Conservation (phyloP, 2,329 filamentous ascomycete species). For the Alternaria dauci region DNA sequence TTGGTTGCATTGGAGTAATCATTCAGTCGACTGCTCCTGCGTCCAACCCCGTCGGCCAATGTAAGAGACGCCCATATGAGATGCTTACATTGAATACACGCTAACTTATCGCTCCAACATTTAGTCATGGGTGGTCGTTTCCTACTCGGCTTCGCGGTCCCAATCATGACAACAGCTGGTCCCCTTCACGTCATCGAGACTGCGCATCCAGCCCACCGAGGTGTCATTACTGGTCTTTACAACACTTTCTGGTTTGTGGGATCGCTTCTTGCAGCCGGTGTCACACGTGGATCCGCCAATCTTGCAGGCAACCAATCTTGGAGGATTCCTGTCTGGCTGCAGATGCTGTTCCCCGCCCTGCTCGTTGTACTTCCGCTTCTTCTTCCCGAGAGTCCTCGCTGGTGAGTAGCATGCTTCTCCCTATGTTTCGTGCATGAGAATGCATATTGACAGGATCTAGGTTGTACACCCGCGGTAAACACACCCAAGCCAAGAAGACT, state of each 20-base stretch:
- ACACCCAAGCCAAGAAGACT: conserved; percentile 62
- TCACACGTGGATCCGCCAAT: conserved; percentile 32
- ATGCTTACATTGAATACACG: background rate
- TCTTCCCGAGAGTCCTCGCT: conserved; percentile 60
- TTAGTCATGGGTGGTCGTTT: conserved; percentile 64
- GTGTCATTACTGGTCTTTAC: conserved; percentile 55
- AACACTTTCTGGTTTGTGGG: conserved; percentile 57
- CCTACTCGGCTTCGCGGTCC: conserved; percentile 67
- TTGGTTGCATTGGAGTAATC: conserved; percentile 60
- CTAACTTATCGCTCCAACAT: background rate
- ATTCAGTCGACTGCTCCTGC: conserved; percentile 57
- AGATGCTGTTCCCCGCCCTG: conserved; percentile 44
- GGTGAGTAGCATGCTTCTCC: background rate
- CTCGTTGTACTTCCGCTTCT: conserved; percentile 59
- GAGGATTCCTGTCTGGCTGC: conserved; percentile 38
- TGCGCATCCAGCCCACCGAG: conserved; percentile 67
- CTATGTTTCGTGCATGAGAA: background rate
- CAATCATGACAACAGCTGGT: conserved; percentile 64
- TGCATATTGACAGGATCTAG: conserved; percentile 51
- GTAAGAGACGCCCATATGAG: background rate
- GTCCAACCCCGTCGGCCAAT: conserved; percentile 54
- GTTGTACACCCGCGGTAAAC: conserved; percentile 62
- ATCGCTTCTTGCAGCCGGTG: conserved; percentile 39
- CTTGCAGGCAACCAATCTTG: conserved; percentile 30
- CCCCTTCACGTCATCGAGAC: conserved; percentile 69